Conservation (phyloP, 2,329 filamentous ascomycete genomes). For the Teratosphaeria nubilosa region DNA sequence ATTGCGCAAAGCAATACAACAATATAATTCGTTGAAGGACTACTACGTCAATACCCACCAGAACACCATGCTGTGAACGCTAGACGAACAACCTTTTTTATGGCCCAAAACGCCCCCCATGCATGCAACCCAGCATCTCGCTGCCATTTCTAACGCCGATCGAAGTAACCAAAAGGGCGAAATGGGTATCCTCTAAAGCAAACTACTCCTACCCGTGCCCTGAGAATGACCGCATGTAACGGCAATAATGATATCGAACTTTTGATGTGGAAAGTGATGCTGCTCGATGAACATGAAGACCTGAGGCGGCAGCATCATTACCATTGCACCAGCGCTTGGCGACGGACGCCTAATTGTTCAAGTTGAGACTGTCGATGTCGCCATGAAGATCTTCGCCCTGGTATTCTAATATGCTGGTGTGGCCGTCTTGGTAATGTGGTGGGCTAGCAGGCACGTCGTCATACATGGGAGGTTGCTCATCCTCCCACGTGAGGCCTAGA, state of each 20-base stretch:
- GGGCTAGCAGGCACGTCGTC: slow-evolving; percentile 84
- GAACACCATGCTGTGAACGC: neutral
- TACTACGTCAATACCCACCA: neutral
- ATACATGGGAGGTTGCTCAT: slow-evolving; percentile 88
- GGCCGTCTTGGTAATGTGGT: slow-evolving; percentile 43
- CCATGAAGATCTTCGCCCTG: slow-evolving; percentile 35
- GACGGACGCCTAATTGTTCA: neutral
- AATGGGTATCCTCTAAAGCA: neutral
- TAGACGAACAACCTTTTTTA: neutral
- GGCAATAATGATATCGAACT: neutral
- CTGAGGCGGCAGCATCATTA: neutral
- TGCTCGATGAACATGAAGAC: neutral
- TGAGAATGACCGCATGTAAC: neutral
- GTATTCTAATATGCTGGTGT: slow-evolving; percentile 35
- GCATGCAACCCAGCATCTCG: neutral
- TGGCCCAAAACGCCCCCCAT: neutral
- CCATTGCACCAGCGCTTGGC: neutral
- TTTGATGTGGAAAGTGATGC: neutral
- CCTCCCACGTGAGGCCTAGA: slow-evolving; percentile 91
- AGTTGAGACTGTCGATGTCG: slow-evolving; percentile 31
- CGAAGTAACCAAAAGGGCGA: neutral
- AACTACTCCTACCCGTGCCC: neutral
- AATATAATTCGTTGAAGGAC: neutral
- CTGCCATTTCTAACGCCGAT: neutral
- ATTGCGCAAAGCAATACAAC: too few species aligned